Conservation (phyloP, 331 rosid species). For the Malus hybrid region DNA sequence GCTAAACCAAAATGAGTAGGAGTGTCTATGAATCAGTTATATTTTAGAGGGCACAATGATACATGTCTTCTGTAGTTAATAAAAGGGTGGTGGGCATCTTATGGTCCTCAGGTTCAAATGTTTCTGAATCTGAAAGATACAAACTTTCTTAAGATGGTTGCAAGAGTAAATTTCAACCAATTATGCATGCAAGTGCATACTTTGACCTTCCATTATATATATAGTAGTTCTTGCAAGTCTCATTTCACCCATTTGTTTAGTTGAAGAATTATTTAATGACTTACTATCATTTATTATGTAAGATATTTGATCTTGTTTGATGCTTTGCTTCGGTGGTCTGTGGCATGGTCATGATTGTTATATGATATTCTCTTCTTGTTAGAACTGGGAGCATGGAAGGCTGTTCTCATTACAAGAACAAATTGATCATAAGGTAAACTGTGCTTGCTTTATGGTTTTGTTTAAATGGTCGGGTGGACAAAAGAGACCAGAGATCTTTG, state of each 20-base stretch:
- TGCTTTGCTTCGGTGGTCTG: background rate
- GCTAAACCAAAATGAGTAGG: background rate
- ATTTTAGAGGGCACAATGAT: background rate
- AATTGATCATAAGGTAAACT: conserved; percentile 59
- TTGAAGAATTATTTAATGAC: background rate
- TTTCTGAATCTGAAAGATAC: background rate
- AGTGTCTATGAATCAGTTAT: background rate
- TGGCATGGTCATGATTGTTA: background rate
- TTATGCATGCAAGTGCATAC: background rate
- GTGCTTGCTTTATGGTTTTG: conserved; percentile 3
- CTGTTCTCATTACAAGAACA: conserved; percentile 84
- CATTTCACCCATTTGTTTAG: background rate
- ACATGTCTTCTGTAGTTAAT: background rate
- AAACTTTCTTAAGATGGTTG: background rate
- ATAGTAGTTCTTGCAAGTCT: background rate
- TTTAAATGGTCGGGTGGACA: background rate
- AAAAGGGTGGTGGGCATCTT: background rate
- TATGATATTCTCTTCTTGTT: conserved; percentile 12
- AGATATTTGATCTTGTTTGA: background rate
- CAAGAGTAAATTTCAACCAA: background rate
- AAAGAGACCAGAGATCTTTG: background rate
- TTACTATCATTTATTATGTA: background rate
- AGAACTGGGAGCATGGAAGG: conserved; percentile 79
- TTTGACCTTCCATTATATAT: background rate
- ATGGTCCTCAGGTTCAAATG: background rate